phyloP scores from a whole-genome alignment of 2,329 filamentous ascomycete genomes.

The Biscogniauxia marginata region DNA sequence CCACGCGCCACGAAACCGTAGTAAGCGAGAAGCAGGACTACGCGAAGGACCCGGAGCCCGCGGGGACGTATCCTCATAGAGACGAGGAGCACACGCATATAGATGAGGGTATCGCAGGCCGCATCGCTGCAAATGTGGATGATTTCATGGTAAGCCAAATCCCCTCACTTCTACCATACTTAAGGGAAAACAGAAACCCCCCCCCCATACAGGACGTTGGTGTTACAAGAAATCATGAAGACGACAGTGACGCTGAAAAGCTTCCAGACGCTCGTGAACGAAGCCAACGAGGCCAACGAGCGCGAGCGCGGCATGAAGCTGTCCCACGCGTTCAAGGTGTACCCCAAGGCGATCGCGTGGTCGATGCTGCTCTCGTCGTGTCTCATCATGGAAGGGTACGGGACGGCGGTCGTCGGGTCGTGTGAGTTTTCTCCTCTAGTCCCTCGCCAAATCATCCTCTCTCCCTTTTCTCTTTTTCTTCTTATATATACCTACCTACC shows the following conservation, averaged over 20 bases:
- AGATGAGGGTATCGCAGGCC: conserved; percentile 25
- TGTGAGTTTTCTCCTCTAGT: conserved; percentile 20
- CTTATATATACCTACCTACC: not conserved
- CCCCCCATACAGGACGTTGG: not conserved
- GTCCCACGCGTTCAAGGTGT: conserved; percentile 40
- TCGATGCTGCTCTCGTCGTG: conserved; percentile 42
- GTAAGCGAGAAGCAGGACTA: conserved; percentile 14
- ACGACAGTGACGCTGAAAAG: conserved; percentile 3
- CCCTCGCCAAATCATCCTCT: not conserved
- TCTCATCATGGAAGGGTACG: conserved; percentile 38
- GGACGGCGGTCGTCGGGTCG: conserved; percentile 29
- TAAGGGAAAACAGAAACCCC: not conserved
- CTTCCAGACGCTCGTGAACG: conserved; percentile 29
- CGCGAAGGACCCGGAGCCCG: conserved; percentile 20
- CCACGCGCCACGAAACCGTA: conserved; percentile 13
- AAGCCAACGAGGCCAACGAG: conserved; percentile 40
- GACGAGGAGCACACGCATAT: conserved; percentile 20
- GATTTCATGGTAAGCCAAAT: conserved; percentile 29
- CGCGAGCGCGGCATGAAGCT: conserved; percentile 39
- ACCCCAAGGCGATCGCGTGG: conserved; percentile 43
- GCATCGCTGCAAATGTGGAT: conserved; percentile 30
- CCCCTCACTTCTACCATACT: not conserved
- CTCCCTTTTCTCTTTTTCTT: not conserved
- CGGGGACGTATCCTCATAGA: not conserved
- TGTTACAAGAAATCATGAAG: too few relatives aligned